Base-by-base conservation (phyloP, 2,329 filamentous ascomycete genomes). In the Volutella citrinella region DNA sequence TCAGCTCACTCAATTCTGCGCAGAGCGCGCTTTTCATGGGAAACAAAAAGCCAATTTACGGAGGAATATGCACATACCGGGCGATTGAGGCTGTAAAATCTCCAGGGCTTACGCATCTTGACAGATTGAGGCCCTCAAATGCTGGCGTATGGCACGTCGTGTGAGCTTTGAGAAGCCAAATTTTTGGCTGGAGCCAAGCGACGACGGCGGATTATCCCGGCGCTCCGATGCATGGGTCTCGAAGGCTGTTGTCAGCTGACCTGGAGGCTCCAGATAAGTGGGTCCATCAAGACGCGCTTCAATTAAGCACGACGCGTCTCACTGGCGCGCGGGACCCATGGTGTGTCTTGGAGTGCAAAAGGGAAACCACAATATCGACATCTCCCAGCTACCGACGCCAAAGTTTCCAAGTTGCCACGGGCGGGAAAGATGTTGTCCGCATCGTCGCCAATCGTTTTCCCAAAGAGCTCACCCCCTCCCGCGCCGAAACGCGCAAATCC, bases 71-170 rank as follows among this genome's bases (percentile, higher is more conserved):
- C 25, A 65, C 79, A 57, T 70, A 86, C 82, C 45, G 78, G 70
- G 56, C 74, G 72, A 59, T 74, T 80, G 39, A 88, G 70, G 56
- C 74, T 77, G 65, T 86, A 81, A 52, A 80, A 84, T 58, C 78
- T 76, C 38, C 51, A 49, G 55, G 78, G 68, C 61, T 72, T 70
- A 54, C 77, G 72, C 69, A 74, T 72, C 34, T 61, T 68, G 63
- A 48, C 51, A 45, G 49, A 48, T 49, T 61, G 45, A 49, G 46
- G 42, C 49, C 44, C 49, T 32, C 46, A 37, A 36, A 46, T 34
- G 44, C 51, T 37, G 43, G 37, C 42, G 40, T 45, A 46, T 37
- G n/a, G 41, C 51, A 47, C 46, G 42, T 45, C 44, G 43, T 51
- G 32, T 46, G 36, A 46, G 48, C 48, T 49, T n/a, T 39, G 23